These are phyloP conservation scores for Chenopodium formosanum DNA, from an alignment of 148 eudicot genomes.

Conservation along the genomic window DNA sequence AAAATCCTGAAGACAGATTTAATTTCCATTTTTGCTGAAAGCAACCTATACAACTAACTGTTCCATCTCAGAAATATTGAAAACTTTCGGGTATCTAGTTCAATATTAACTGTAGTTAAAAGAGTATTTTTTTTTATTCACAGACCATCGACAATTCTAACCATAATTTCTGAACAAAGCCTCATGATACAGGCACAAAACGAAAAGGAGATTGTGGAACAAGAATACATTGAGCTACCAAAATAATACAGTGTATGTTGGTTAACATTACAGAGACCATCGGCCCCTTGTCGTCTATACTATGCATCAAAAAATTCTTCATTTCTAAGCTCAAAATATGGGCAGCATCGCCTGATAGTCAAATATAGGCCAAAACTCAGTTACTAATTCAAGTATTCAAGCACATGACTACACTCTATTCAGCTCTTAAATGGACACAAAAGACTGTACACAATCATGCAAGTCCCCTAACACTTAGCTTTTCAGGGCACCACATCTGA, in stretches of 20 bases:
- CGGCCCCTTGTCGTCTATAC: neutral
- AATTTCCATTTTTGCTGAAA: neutral
- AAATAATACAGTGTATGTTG: neutral
- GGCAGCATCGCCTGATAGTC: neutral
- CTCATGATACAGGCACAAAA: neutral
- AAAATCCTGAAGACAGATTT: neutral
- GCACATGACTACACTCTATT: neutral
- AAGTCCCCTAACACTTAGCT: neutral
- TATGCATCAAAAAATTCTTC: neutral
- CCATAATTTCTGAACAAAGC: neutral
- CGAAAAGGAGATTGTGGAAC: neutral
- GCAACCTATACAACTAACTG: neutral
- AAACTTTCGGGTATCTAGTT: neutral
- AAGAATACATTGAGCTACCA: neutral
- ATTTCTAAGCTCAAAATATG: neutral
- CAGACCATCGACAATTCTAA: neutral
- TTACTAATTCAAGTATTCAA: slow-evolving; percentile 1
- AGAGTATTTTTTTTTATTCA: too few relatives aligned
- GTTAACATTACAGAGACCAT: neutral
- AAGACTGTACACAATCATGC: neutral
- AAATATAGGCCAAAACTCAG: neutral
- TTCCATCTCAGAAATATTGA: neutral
- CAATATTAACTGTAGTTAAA: neutral
- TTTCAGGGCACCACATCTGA: neutral
- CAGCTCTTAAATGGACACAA: neutral